phyloP scores from a whole-genome alignment of 1,139 yeast genomes.

The Candida sanyaensis region DNA sequence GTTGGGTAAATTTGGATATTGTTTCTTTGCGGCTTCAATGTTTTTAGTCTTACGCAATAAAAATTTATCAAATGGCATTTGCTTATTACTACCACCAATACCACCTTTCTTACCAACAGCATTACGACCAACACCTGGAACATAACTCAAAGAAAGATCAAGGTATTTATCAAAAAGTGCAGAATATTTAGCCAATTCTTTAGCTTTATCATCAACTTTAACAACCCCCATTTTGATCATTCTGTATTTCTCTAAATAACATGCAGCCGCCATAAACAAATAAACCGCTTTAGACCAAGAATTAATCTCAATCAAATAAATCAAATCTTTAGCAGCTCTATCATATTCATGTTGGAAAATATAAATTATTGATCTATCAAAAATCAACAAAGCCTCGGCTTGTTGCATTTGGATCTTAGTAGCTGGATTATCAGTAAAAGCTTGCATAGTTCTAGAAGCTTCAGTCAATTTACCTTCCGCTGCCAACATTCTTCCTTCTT shows the following conservation, averaged over 20 bases:
- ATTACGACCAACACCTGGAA: conserved; percentile 52
- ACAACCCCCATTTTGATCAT: conserved; percentile 52
- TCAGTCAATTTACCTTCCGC: conserved; percentile 68
- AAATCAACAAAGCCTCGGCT: conserved; percentile 81
- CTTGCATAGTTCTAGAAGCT: conserved; percentile 80
- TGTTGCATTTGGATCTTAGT: conserved; percentile 79
- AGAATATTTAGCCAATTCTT: conserved; percentile 52
- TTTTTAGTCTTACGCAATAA: conserved; percentile 70
- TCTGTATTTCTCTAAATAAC: conserved; percentile 80
- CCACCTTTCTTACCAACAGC: conserved; percentile 57
- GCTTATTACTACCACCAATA: conserved; percentile 63
- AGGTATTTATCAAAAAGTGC: conserved; percentile 62
- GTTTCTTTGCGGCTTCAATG: conserved; percentile 48
- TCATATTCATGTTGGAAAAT: conserved; percentile 78
- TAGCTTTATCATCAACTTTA: conserved; percentile 30
- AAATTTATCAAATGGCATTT: conserved; percentile 90
- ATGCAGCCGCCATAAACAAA: conserved; percentile 81
- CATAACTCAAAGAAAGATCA: conserved; percentile 63
- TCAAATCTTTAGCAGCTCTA: conserved; percentile 75
- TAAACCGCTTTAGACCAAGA: conserved; percentile 93
- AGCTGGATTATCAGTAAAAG: conserved; percentile 55
- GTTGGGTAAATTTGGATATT: conserved; percentile 45
- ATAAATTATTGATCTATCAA: conserved; percentile 81
- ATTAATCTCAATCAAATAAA: conserved; percentile 68
- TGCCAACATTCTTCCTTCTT: conserved; percentile 86